Conservation (phyloP, 148 eudicot genomes). For the Cornus controversa region DNA sequence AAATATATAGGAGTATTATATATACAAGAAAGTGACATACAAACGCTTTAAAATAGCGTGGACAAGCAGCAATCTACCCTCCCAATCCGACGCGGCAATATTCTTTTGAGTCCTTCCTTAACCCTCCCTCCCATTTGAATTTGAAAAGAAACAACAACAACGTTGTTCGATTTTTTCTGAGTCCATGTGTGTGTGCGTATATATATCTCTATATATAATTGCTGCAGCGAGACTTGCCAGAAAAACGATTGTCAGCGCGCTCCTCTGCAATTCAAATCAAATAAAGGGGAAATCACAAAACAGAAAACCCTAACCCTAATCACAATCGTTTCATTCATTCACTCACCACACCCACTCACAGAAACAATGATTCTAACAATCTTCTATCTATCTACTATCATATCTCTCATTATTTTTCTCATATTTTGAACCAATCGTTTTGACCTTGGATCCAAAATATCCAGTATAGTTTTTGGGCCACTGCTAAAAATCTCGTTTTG, state of each 20-base stretch:
- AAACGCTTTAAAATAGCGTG: background rate
- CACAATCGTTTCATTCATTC: too few species aligned
- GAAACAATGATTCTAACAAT: background rate
- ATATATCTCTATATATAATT: too few species aligned
- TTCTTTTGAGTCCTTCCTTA: background rate
- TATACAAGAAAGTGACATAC: background rate
- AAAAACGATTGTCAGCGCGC: conserved; percentile 11
- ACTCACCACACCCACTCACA: background rate
- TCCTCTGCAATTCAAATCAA: conserved; percentile 6
- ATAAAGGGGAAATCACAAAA: background rate
- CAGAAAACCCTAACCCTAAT: conserved; percentile 3
- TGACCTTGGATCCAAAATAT: conserved; percentile 10
- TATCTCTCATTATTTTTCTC: background rate
- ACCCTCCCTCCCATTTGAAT: conserved; percentile 13
- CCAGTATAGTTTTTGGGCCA: background rate
- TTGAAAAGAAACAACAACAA: background rate
- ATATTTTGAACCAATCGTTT: background rate
- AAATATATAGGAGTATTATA: too few species aligned
- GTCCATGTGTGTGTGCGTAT: background rate
- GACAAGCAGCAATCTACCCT: background rate
- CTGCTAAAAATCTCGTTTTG: background rate
- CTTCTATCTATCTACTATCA: background rate
- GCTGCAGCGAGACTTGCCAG: background rate
- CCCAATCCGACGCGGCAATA: conserved; percentile 11
- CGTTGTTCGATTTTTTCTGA: background rate